Evolutionary conservation across 345 rosid genomes (phyloP).

Genomic region (Microthlaspi erraticum): DNA sequence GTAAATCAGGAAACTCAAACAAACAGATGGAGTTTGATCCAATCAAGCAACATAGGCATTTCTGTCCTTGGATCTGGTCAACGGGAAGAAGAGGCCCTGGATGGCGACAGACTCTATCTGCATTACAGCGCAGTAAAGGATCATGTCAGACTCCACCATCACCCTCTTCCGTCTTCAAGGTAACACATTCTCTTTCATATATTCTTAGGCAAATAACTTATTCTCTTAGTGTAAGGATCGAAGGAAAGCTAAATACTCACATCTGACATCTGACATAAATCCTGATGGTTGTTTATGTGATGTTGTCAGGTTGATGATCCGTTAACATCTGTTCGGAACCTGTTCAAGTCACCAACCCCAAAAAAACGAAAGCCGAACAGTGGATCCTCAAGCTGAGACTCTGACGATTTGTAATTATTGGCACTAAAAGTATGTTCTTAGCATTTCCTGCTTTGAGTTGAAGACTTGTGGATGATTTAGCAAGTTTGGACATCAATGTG

Average conservation of each 20-base stretch:
- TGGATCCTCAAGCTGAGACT: slow-evolving; percentile 37
- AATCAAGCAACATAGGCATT: slow-evolving; percentile 86
- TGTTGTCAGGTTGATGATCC: slow-evolving; percentile 76
- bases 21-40: slow-evolving; percentile 82
- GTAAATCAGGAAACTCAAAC: slow-evolving; percentile 44
- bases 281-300: slow-evolving; percentile 2
- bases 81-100: slow-evolving; percentile 63
- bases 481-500: no score
- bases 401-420: no score
- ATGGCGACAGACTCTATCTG: slow-evolving; percentile 81
- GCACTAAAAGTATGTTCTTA: no score
- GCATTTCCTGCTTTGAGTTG: no score
- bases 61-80: slow-evolving; percentile 94
- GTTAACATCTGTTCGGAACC: slow-evolving; percentile 67
- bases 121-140: slow-evolving; percentile 62
- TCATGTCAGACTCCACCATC: slow-evolving; percentile 47
- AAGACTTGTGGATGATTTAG: no score
- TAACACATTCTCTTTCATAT: slow-evolving; percentile 34
- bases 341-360: slow-evolving; percentile 63
- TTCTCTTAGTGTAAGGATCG: slow-evolving; percentile 4
- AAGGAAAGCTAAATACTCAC: no score
- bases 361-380: slow-evolving; percentile 53
- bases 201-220: slow-evolving; percentile 6
- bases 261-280: no score
- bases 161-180: slow-evolving; percentile 65